phyloP scores from a whole-genome alignment of 768 basidiomycete species.

The Lactifluus volemus region DNA sequence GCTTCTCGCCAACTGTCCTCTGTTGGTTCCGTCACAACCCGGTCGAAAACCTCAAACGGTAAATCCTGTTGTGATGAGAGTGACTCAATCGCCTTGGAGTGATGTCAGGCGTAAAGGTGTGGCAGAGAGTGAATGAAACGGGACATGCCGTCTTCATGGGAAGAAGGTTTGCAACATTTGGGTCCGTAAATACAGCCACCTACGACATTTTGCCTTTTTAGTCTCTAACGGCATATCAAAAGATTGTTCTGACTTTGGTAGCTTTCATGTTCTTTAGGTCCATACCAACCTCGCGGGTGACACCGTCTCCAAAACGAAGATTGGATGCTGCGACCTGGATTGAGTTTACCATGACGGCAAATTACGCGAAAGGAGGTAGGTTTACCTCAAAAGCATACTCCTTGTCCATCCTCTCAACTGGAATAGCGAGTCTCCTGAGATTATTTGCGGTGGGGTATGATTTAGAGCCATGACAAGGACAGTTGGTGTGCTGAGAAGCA shows the following conservation, averaged over 20 bases:
- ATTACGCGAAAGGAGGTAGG: constrained; percentile 5
- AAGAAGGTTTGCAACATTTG: constrained; percentile 67
- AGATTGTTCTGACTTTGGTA: constrained; percentile 48
- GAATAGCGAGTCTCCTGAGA: constrained; percentile 68
- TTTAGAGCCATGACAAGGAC: constrained; percentile 72
- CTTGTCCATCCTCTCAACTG: constrained; percentile 61
- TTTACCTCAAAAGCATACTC: constrained; percentile 88
- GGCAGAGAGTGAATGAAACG: background rate
- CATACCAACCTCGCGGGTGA: constrained; percentile 86
- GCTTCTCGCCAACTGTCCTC: constrained; percentile 85
- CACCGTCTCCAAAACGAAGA: constrained; percentile 83
- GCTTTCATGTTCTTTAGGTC: constrained; percentile 92
- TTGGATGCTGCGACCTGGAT: constrained; percentile 76
- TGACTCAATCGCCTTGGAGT: constrained; percentile 57
- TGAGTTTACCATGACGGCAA: background rate
- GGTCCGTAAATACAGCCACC: constrained; percentile 93
- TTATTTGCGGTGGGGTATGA: constrained; percentile 44
- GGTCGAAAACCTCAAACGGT: constrained; percentile 73
- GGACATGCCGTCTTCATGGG: constrained; percentile 71
- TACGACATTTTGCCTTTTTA: constrained; percentile 26
- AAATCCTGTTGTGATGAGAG: constrained; percentile 72
- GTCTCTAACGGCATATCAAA: background rate
- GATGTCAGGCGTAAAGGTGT: background rate
- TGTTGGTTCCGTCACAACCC: constrained; percentile 84
- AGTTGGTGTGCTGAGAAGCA: constrained; percentile 61